Percentiles rank a stretch among this genome's conserved stretches.
Conservation (phyloP, 2,329 filamentous ascomycete genomes). For the Alternaria sp. region DNA sequence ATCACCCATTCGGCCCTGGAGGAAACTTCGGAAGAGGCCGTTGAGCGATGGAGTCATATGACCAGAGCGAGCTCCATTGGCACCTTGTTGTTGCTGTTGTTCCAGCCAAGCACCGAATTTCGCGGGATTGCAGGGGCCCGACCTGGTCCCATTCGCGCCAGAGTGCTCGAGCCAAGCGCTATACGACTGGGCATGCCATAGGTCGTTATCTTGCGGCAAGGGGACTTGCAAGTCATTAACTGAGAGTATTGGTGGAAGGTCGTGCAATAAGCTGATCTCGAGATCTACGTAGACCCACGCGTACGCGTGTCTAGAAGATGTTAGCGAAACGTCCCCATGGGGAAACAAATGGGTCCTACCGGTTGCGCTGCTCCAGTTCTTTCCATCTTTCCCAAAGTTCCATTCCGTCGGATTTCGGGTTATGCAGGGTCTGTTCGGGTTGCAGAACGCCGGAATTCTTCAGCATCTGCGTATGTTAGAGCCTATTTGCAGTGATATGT, state of each 20-base stretch:
- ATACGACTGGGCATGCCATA: slow-evolving; percentile 13
- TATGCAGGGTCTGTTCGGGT: background rate
- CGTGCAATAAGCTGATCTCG: slow-evolving; percentile 10
- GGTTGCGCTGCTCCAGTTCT: slow-evolving; percentile 9
- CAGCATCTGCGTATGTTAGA: slow-evolving; percentile 2
- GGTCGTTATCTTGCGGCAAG: background rate
- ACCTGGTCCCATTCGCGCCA: background rate
- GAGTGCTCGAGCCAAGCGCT: slow-evolving; percentile 3
- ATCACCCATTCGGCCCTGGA: slow-evolving; percentile 9
- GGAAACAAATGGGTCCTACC: background rate
- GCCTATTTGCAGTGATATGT: background rate
- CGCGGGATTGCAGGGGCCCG: background rate
- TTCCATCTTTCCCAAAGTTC: slow-evolving; percentile 14
- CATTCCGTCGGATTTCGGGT: background rate
- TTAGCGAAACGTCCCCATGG: background rate
- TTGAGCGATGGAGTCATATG: slow-evolving; percentile 10
- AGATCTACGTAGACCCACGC: slow-evolving; percentile 17
- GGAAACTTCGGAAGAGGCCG: slow-evolving; percentile 12
- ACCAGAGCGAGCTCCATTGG: background rate
- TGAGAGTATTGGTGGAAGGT: slow-evolving; percentile 12
- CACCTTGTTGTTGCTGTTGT: background rate
- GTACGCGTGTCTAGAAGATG: slow-evolving; percentile 6
- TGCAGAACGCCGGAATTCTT: slow-evolving; percentile 8
- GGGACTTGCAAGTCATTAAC: slow-evolving; percentile 13
- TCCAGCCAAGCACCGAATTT: slow-evolving; percentile 6